These are phyloP conservation scores for Kuraishia cidri DNA, from an alignment of 805 yeast genomes.

Conservation along the genomic window DNA sequence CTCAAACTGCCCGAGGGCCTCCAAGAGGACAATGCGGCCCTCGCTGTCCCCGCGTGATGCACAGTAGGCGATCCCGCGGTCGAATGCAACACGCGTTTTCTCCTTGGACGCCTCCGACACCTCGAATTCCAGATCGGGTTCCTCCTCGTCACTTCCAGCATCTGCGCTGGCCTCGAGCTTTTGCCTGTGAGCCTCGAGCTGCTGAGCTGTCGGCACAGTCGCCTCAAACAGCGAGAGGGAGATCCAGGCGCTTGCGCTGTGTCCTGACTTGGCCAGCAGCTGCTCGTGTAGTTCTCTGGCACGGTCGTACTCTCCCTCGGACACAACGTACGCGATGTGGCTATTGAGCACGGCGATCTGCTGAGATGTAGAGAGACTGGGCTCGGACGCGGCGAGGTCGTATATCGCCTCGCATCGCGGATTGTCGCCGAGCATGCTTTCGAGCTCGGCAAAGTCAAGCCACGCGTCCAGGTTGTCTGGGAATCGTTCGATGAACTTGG, in stretches of 20 bases:
- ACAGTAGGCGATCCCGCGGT: conserved; percentile 38
- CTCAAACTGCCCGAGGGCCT: conserved; percentile 63
- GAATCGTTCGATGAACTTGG: conserved; percentile 47
- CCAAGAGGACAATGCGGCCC: conserved; percentile 42
- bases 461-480: conserved; percentile 37
- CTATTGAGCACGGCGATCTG: conserved; percentile 7
- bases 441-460: conserved; percentile 61
- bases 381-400: conserved; percentile 27
- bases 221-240: conserved; percentile 66
- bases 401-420: conserved; percentile 61
- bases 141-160: conserved; percentile 28
- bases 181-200: conserved; percentile 25
- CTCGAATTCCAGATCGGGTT: conserved; percentile 35
- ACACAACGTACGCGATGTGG: conserved; percentile 52
- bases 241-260: conserved; percentile 43
- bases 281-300: conserved; percentile 45
- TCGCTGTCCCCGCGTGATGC: conserved; percentile 25
- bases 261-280: conserved; percentile 20
- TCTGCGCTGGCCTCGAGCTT: conserved; percentile 9
- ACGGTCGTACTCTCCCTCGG: conserved; percentile 43
- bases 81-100: conserved; percentile 49
- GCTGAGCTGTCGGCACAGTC: conserved; percentile 48
- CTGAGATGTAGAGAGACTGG: conserved; percentile 3
- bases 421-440: conserved; percentile 55
- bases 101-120: conserved; percentile 31